Percentiles rank a stretch among this genome's conserved stretches.
Conservation (phyloP, 163 green algal species). For the Prototheca wickerhamii region DNA sequence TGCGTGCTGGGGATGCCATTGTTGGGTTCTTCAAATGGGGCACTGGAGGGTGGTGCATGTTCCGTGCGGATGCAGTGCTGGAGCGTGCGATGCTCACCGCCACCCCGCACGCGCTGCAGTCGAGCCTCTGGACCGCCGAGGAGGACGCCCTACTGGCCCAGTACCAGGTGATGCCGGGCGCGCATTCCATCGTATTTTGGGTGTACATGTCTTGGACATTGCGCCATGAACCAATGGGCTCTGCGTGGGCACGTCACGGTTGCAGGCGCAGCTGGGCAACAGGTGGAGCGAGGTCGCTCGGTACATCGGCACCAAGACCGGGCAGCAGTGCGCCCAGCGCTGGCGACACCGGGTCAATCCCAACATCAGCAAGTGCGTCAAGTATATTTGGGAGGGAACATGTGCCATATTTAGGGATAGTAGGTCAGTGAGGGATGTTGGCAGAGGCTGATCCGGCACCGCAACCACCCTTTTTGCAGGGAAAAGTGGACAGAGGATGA, state of each 20-base stretch:
- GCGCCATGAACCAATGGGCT: background rate
- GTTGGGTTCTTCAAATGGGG: background rate
- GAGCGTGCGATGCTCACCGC: no score
- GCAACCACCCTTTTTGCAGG: slow-evolving; percentile 26
- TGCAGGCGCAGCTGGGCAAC: slow-evolving; percentile 63
- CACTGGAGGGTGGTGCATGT: background rate
- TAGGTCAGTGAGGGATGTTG: background rate
- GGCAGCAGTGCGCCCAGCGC: slow-evolving; percentile 81
- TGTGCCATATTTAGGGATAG: background rate
- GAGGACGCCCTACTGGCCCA: slow-evolving; percentile 58
- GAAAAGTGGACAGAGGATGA: slow-evolving; percentile 77
- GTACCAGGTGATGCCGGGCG: slow-evolving; percentile 34
- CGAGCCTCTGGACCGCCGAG: slow-evolving; percentile 49
- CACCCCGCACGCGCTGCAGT: no score
- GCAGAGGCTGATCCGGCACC: background rate
- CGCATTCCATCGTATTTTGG: background rate
- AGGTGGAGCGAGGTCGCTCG: slow-evolving; percentile 64
- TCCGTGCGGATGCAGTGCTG: no score
- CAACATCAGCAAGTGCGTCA: slow-evolving; percentile 42
- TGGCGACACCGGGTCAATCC: slow-evolving; percentile 89
- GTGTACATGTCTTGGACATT: background rate
- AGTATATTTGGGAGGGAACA: background rate
- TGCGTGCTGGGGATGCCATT: background rate
- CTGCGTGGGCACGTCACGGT: background rate
- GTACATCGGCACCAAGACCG: slow-evolving; percentile 68